Percentiles rank a stretch among this genome's conserved stretches.
phyloP scores from a whole-genome alignment of 192 early-diverging fungal species.

The Coemansia sp. region DNA sequence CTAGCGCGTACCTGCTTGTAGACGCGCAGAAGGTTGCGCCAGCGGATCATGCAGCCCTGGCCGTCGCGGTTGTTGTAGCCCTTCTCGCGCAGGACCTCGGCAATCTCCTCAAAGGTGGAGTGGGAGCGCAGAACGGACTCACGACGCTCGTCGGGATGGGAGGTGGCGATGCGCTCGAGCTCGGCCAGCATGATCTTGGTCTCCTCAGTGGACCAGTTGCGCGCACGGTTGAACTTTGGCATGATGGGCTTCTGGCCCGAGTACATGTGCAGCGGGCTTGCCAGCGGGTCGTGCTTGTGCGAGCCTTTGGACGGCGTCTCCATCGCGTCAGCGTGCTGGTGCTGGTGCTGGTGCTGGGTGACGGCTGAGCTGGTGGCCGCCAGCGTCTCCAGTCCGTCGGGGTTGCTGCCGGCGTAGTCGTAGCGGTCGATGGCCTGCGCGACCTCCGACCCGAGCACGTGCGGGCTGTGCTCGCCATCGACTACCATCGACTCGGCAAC shows the following conservation, averaged over 20 bases:
- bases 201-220: constrained; percentile 57
- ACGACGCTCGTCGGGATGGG: constrained; percentile 51
- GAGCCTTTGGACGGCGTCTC: constrained; percentile 23
- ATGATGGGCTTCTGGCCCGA: constrained; percentile 52
- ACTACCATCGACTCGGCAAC: constrained; percentile 41
- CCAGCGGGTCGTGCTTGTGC: constrained; percentile 10
- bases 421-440: constrained; percentile 47
- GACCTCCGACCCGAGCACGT: constrained; percentile 32
- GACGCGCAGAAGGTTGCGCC: constrained; percentile 71
- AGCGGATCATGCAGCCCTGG: constrained; percentile 58
- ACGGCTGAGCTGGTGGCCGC: constrained; percentile 55
- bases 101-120: constrained; percentile 52
- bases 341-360: constrained; percentile 18
- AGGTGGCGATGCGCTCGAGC: constrained; percentile 52
- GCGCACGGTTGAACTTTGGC: constrained; percentile 57
- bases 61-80: constrained; percentile 51
- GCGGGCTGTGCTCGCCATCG: constrained; percentile 28
- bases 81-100: constrained; percentile 42
- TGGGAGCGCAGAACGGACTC: constrained; percentile 49
- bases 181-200: constrained; percentile 51
- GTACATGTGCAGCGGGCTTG: constrained; percentile 34
- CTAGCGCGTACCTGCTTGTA: constrained; percentile 74
- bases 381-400: constrained; percentile 53
- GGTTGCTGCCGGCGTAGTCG: constrained; percentile 33
- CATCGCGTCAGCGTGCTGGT: neutral